Evolutionary conservation across 2,329 filamentous ascomycete species (phyloP).

Genomic region (Stagonosporopsis rhizophila): DNA sequence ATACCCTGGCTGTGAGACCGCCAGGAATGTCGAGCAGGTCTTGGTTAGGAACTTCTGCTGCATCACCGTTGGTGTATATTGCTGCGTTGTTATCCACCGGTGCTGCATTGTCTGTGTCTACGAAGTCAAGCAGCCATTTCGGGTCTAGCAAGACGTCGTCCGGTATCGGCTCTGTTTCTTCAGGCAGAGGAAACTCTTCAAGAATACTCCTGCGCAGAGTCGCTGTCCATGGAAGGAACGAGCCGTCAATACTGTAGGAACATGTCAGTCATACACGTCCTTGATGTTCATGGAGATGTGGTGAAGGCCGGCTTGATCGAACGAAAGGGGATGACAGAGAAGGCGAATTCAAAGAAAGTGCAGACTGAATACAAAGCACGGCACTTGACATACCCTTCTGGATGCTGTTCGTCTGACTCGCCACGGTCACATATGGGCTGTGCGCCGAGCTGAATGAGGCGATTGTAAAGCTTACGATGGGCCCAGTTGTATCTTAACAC

Average conservation of each 20-base stretch:
- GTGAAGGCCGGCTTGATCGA: neutral
- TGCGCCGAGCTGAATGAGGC: constrained; percentile 83
- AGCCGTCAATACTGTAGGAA: constrained; percentile 73
- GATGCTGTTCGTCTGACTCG: constrained; percentile 92
- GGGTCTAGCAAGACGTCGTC: constrained; percentile 77
- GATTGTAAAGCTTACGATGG: constrained; percentile 83
- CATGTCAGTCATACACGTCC: neutral
- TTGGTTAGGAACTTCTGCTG: constrained; percentile 42
- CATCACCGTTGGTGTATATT: constrained; percentile 8
- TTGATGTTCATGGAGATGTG: neutral
- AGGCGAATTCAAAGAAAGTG: neutral
- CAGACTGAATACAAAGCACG: neutral
- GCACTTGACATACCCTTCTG: constrained; percentile 75
- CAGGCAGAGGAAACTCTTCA: constrained; percentile 71
- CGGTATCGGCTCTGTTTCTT: constrained; percentile 72
- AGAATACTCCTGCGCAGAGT: constrained; percentile 72
- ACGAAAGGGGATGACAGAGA: neutral
- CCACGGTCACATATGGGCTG: constrained; percentile 76
- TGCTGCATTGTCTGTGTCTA: constrained; percentile 23
- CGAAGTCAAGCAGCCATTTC: constrained; percentile 68
- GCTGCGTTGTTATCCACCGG: neutral
- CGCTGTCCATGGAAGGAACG: constrained; percentile 79
- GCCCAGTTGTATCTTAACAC: constrained; percentile 84
- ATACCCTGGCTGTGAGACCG: constrained; percentile 64
- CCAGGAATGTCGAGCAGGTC: constrained; percentile 65